Evolutionary conservation across 148 eudicot species (phyloP), one percentile per base, ranked within the genome.

Genomic region (Camellia granthamiana): DNA sequence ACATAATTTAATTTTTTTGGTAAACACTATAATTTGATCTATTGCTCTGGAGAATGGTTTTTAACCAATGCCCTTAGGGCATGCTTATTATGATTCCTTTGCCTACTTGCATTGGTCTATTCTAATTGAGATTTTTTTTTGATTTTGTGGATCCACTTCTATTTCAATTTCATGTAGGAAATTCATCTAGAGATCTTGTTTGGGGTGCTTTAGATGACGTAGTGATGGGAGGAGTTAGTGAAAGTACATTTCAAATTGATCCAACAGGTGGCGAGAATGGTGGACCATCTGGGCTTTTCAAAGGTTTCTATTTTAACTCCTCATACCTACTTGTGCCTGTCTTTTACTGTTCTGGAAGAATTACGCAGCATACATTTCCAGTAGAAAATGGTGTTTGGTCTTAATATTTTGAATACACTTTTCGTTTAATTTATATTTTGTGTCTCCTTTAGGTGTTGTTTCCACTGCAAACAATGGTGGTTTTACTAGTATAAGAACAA

Each of bases 151-250:
- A 14, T 72, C 15, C 75, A 61, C 74, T 74, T 56, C 51, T 72
- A 23, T 49, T 77, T 60, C 69, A 23, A 52, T 47, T 43, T 30
- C 73, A 62, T 80, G 74, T 90, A 96, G 99, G 83, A 66, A 89
- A 82, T 80, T 85, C 90, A 81, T 90, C 81, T 68, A 88, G 80
- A 87, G 97, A 96, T 83, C 92, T 96, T 75, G 90, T 95, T 62
- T 96, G 99, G 99, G 99, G 99, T 82, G 88, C 98, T 75, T 85
- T 96, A 85, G 99, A 96, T 85, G 98, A 96, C 85, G 95, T 94
- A 82, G 99, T 96, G 82, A 96, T 92, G 98, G 98, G 98, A 76
- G 98, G 99, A 80, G 99, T 93, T 76, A 95, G 97, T 88, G 92
- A 94, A 85, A 96, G 98, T 83, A 80, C 85, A 60, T 91, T 92